Base-by-base conservation (phyloP, 352 stramenopile genomes). In the Achlya hypogyna region DNA sequence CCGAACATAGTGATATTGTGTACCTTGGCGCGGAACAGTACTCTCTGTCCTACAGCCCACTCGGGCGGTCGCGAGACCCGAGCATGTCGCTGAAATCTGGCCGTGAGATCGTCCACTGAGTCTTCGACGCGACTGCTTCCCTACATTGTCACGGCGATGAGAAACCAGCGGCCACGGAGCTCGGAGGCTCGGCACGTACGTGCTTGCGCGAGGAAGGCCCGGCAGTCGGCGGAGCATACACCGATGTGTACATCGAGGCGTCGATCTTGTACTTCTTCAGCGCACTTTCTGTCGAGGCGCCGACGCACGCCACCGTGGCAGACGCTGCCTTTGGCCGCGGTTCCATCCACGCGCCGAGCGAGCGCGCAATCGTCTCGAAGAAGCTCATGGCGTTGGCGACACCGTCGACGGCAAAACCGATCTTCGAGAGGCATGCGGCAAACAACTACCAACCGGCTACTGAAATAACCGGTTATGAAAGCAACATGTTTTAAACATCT, bases 211-310 rank as follows among this genome's bases (percentile, higher is more conserved):
- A 28, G 10, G 22, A 32, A 5, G 43, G 6, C 18, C 22, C 31
- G 35, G 31, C n/a, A n/a, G n/a, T 23, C 29, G 43, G 43, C 0
- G 47, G 34, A 16, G 28, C 35, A 27, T 69, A 62, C 14, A 29
- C 49, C 22, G 51, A 64, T 4, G 51, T 23, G 31, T 63, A 69
- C 25, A 69, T 22, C 5, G 53, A 28, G 8, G 32, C 20, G 42
- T 62, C 49, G n/a, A 69, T 45, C 29, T 69, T 69, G n/a, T 49
- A 38, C 40, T 69, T 69, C 52, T 69, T 69, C 31, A 69, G 18
- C 20, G 60, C 60, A 27, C 32, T 56, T 29, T 67, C 60, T 12
- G 4, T 16, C 23, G 43, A 31, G 20, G 42, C n/a, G 23, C 40
- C 25, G 14, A n/a, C 23, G 31, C 27, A 53, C 16, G 25, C 2